These are phyloP conservation scores for Rhododendron kiyosumense DNA, from an alignment of 148 eudicot genomes.

Conservation along the genomic window DNA sequence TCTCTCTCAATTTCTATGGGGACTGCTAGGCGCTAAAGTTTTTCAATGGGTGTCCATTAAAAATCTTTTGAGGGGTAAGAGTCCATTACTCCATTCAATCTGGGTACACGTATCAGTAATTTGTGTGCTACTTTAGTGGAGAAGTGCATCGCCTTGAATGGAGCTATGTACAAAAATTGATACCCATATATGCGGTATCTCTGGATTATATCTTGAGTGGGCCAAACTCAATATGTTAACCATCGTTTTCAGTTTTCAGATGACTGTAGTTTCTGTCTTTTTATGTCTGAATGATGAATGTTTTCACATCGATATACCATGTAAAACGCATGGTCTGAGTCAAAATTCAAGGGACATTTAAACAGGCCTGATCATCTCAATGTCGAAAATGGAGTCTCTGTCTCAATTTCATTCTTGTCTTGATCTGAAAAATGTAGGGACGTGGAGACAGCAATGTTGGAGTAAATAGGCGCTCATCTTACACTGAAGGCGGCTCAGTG, in stretches of 20 bases:
- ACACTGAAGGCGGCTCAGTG: background rate
- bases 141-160: constrained; percentile 1
- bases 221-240: background rate
- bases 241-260: background rate
- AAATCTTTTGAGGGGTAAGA: background rate
- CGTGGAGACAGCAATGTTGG: background rate
- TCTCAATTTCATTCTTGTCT: background rate
- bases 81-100: background rate
- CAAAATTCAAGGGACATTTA: background rate
- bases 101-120: background rate
- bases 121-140: background rate
- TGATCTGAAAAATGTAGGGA: constrained; percentile 7
- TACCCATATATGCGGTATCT: background rate
- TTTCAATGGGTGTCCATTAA: background rate
- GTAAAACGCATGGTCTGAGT: background rate
- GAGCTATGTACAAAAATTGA: background rate
- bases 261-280: too few relatives aligned
- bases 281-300: background rate
- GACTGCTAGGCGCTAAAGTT: too few relatives aligned
- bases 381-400: background rate
- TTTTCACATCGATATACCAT: background rate
- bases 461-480: background rate
- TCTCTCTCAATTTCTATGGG: background rate
- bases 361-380: background rate
- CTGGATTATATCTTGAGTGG: background rate